Base-by-base conservation (phyloP, 768 basidiomycete genomes). In the Heimioporus sp. region DNA sequence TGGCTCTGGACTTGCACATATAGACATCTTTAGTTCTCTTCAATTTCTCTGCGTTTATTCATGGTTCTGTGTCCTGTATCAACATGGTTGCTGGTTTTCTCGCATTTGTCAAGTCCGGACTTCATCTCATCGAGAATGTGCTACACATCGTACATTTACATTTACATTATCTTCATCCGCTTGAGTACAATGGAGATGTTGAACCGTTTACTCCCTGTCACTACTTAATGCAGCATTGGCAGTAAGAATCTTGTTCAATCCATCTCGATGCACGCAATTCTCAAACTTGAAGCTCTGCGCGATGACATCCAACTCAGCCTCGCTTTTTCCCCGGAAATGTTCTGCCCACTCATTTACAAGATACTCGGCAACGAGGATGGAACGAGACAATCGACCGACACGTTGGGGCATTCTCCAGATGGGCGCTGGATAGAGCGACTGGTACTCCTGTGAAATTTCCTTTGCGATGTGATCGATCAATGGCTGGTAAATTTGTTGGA, bases 281-380 rank as follows among this genome's bases (percentile, higher is more conserved):
- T 81, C 82, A 58, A 83, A 86, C 65, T 73, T 75, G 74, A 92
- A 91, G 66, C 86, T 86, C 58, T 76, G 73, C n/a, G 90, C 89
- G 44, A 92, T 76, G 55, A 72, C 78, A 57, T 92, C 89, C 39
- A 92, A 64, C 71, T 90, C 81, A 45, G 65, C 73, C 59, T 79
- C 71, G 32, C 67, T 76, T 73, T 79, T 80, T 0, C 83, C 82
- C 13, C 73, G 59, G 63, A 87, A 86, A 63, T 85, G 81, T 41
- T 83, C 81, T 19, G 86, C 86, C 84, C 86, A 89, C 64, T 87
- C 87, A 66, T 75, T 76, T 39, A 87, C 77, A 51, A 90, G 72
- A 67, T 80, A 89, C 68, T 89, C 90, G 32, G 80, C 75, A 6
- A 92, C 70, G 6, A 92, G 71, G 48, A 87, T 86, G 65, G 81